These are phyloP conservation scores for Globisporangium emineosum DNA, from an alignment of 352 stramenopile species.

Conservation along the genomic window DNA sequence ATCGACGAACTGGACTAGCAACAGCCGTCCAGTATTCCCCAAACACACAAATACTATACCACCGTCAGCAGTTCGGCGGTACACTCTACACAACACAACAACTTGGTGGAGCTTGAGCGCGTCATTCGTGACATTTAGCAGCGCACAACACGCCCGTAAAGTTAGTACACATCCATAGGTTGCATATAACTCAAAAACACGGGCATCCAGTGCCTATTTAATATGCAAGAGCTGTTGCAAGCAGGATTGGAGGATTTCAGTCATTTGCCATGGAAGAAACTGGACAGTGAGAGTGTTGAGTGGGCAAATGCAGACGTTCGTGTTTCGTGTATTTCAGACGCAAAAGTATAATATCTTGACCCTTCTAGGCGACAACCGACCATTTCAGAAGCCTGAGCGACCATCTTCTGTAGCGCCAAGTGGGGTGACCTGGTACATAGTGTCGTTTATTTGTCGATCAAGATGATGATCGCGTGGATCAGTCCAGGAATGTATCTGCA, in stretches of 20 bases:
- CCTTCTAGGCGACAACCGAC: background rate
- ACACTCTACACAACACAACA: background rate
- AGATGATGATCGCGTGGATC: constrained; percentile 75
- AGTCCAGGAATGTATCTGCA: constrained; percentile 60
- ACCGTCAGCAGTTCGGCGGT: background rate
- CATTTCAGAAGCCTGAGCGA: background rate
- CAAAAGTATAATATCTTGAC: background rate
- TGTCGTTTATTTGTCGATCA: constrained; percentile 52
- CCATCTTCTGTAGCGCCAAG: background rate
- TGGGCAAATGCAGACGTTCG: background rate
- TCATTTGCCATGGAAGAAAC: background rate
- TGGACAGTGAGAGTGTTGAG: background rate
- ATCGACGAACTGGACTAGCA: constrained; percentile 56
- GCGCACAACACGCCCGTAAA: no score
- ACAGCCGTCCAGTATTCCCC: background rate
- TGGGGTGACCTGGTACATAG: no score
- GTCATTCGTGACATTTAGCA: no score
- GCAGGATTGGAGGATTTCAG: background rate
- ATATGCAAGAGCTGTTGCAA: no score
- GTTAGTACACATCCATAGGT: no score
- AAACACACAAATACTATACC: background rate
- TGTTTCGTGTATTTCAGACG: background rate
- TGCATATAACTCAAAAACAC: no score
- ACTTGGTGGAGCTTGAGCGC: no score
- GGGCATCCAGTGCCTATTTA: no score